These are phyloP conservation scores for Kodamaea restingae DNA, from an alignment of 805 yeast genomes.

Conservation along the genomic window DNA sequence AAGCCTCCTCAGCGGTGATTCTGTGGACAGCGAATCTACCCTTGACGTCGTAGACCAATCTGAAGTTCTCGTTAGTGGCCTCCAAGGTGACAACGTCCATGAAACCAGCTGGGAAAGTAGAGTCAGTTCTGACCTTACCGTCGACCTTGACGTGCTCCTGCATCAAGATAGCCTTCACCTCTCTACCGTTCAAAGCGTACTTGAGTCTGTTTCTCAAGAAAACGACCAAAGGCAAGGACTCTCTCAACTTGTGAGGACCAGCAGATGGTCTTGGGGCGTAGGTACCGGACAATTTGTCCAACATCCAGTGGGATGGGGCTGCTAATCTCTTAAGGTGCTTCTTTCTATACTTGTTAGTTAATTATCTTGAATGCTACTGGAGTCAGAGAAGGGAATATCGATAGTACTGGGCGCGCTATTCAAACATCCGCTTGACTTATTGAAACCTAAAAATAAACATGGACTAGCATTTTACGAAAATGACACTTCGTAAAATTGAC, in stretches of 20 bases:
- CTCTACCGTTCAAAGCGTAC: conserved; percentile 34
- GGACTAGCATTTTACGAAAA: too few species aligned
- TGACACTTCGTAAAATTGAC: too few species aligned
- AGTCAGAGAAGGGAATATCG: conserved; percentile 2
- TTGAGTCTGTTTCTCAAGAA: conserved; percentile 34
- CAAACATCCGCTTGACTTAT: too few species aligned
- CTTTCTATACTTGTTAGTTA: conserved; percentile 58
- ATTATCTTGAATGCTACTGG: neutral
- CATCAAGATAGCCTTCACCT: conserved; percentile 33
- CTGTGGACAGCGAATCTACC: conserved; percentile 99
- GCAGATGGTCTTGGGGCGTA: conserved; percentile 99
- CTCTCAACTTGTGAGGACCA: conserved; percentile 66
- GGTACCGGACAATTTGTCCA: conserved; percentile 99
- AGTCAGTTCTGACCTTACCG: conserved; percentile 33
- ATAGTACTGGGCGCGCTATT: neutral
- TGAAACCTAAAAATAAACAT: too few species aligned
- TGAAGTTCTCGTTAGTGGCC: conserved; percentile 99
- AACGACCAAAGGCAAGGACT: conserved; percentile 29
- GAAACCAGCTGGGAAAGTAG: conserved; percentile 98
- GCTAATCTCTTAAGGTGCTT: conserved; percentile 99
- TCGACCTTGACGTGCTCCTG: conserved; percentile 32
- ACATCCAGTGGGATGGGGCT: conserved; percentile 99
- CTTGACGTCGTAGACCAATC: conserved; percentile 96
- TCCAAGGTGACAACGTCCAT: conserved; percentile 97
- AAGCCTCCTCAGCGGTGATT: conserved; percentile 97